Conservation (phyloP, 257 asterid genomes). For the Gentiana dahurica region DNA sequence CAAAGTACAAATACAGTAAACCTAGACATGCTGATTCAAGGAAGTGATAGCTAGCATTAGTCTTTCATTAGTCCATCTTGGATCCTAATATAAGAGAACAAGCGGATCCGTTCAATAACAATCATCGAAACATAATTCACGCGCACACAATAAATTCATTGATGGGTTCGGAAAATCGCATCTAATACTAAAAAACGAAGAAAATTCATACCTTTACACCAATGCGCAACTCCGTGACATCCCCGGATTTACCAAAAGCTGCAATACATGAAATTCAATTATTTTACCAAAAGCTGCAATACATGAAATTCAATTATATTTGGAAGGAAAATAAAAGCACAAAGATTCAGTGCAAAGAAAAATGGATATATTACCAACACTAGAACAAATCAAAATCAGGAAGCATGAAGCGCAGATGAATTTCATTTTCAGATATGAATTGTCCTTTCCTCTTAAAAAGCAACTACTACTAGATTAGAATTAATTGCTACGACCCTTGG, state of each 20-base stretch:
- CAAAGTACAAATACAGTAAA: too few relatives aligned
- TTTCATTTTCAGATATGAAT: conserved; percentile 26
- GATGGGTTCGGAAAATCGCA: neutral
- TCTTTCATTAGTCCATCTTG: too few relatives aligned
- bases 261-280: conserved; percentile 5
- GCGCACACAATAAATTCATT: neutral
- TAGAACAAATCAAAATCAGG: conserved; percentile 25
- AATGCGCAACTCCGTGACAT: conserved; percentile 87
- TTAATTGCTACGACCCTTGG: conserved; percentile 3
- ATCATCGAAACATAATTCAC: neutral
- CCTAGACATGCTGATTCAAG: too few relatives aligned
- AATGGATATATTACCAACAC: conserved; percentile 33
- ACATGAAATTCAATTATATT: conserved; percentile 1
- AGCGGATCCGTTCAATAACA: too few relatives aligned
- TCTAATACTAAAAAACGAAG: neutral
- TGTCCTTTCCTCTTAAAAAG: neutral
- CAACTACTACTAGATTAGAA: neutral
- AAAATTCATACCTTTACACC: conserved; percentile 69
- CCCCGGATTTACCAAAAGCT: conserved; percentile 73
- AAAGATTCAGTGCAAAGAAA: neutral
- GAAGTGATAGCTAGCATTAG: too few relatives aligned
- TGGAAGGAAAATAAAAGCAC: neutral
- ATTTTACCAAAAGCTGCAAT: too few relatives aligned
- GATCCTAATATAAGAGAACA: too few relatives aligned
- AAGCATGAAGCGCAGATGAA: conserved; percentile 24